A percentile compares a stretch with the other conserved stretches of the same genome.
Evolutionary conservation across 495 filamentous ascomycete species (phyloP).

Genomic region (Tuber aestivum): DNA sequence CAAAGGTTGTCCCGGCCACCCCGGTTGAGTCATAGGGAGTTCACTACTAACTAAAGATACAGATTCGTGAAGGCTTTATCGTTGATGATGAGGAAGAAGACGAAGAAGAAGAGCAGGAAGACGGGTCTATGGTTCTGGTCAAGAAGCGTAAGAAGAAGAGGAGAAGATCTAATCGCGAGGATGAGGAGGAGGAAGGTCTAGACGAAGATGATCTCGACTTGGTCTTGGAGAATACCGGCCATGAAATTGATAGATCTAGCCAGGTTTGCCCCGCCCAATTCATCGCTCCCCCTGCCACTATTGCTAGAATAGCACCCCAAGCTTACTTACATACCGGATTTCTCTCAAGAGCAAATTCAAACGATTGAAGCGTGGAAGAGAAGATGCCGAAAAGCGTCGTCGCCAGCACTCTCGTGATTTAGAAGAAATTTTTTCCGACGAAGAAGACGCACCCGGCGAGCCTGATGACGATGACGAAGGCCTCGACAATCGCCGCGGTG

Average conservation of each 20-base stretch:
- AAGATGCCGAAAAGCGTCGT: slow-evolving; percentile 59
- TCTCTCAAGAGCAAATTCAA: slow-evolving; percentile 75
- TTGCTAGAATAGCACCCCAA: not conserved
- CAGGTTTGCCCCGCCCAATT: slow-evolving; percentile 20
- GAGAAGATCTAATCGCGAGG: slow-evolving; percentile 62
- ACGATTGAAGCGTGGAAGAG: slow-evolving; percentile 84
- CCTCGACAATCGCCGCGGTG: slow-evolving; percentile 49
- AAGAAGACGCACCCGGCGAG: slow-evolving; percentile 64
- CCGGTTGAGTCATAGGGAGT: slow-evolving; percentile 10
- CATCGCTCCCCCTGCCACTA: not conserved
- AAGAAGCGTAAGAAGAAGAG: slow-evolving; percentile 56
- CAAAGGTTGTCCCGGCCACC: slow-evolving; percentile 44
- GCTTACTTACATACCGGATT: slow-evolving; percentile 9
- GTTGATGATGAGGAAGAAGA: slow-evolving; percentile 73
- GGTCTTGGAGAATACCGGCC: slow-evolving; percentile 50
- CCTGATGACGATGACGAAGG: slow-evolving; percentile 53
- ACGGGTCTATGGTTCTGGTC: slow-evolving; percentile 34
- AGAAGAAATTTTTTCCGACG: slow-evolving; percentile 89
- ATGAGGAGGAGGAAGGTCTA: slow-evolving; percentile 73
- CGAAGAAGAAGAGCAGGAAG: slow-evolving; percentile 54
- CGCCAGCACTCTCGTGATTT: slow-evolving; percentile 61
- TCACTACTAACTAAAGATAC: slow-evolving; percentile 35
- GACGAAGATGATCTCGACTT: slow-evolving; percentile 96
- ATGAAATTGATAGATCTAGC: slow-evolving; percentile 28
- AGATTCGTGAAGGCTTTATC: slow-evolving; percentile 93